A percentile compares a stretch with the other conserved stretches of the same genome.
These are phyloP conservation scores for Cercophora sp. DNA, from an alignment of 495 filamentous ascomycete species.

Conservation along the genomic window DNA sequence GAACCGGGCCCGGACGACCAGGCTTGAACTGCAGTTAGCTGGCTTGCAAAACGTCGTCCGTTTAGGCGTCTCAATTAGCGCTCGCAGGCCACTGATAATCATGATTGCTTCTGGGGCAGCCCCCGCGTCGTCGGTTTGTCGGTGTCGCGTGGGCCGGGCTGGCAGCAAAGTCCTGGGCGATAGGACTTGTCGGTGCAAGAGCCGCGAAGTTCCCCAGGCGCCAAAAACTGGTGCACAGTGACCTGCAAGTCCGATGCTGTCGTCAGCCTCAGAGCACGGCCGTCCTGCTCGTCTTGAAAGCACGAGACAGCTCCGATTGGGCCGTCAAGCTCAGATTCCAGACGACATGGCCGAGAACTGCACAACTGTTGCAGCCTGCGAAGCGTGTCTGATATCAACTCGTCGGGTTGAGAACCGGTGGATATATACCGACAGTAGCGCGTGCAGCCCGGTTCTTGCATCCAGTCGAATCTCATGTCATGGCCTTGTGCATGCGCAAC, in stretches of 20 bases:
- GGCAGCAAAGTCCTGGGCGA: conserved; percentile 14
- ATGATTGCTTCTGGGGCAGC: no score
- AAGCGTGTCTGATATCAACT: not conserved
- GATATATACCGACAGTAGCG: no score
- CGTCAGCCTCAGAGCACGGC: conserved; percentile 6
- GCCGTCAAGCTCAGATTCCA: not conserved
- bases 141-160: conserved; percentile 4
- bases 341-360: not conserved
- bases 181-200: conserved; percentile 15
- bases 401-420: no score
- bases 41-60: not conserved
- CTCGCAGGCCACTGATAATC: no score
- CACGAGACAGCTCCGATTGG: not conserved
- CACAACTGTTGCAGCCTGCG: not conserved
- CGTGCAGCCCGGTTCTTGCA: no score
- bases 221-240: not conserved
- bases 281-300: no score
- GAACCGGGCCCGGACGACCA: no score
- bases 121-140: not conserved
- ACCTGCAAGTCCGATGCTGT: not conserved
- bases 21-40: no score
- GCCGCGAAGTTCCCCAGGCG: conserved; percentile 5
- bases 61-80: no score
- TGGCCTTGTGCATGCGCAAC: no score
- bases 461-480: no score